Evolutionary conservation across 768 basidiomycete species (phyloP).

Genomic region (Leccinum incarnatum): DNA sequence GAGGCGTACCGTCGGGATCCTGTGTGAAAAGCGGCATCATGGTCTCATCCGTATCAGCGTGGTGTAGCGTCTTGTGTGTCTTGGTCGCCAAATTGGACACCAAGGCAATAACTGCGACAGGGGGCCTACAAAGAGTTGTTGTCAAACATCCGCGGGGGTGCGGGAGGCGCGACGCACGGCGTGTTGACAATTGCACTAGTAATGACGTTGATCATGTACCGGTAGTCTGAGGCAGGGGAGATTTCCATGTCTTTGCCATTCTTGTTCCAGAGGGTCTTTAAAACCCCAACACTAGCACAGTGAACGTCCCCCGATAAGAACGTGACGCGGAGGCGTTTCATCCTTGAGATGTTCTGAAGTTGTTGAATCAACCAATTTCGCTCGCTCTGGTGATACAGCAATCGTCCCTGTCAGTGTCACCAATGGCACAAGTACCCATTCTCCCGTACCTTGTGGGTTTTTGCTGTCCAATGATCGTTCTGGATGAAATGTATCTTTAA

Average conservation of each 20-base stretch:
- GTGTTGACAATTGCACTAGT: constrained; percentile 97
- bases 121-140: constrained; percentile 41
- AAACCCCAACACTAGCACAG: constrained; percentile 76
- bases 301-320: constrained; percentile 95
- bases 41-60: constrained; percentile 77
- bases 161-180: constrained; percentile 52
- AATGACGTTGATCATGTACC: constrained; percentile 90
- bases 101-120: constrained; percentile 69
- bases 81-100: constrained; percentile 79
- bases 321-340: constrained; percentile 67
- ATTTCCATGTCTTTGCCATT: constrained; percentile 37
- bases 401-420: neutral
- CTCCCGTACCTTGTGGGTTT: constrained; percentile 61
- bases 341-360: constrained; percentile 68
- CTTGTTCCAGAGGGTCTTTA: constrained; percentile 65
- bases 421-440: neutral
- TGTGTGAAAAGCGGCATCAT: constrained; percentile 79
- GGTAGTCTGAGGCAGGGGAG: constrained; percentile 58
- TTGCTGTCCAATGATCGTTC: constrained; percentile 94
- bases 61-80: constrained; percentile 83
- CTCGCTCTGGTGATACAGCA: constrained; percentile 57
- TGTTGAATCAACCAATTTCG: constrained; percentile 85
- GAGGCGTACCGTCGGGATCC: constrained; percentile 73
- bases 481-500: constrained; percentile 51
- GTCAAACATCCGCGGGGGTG: neutral